Conservation (phyloP, 371 early-diverging fungal genomes). For the Coemansia sp. region DNA sequence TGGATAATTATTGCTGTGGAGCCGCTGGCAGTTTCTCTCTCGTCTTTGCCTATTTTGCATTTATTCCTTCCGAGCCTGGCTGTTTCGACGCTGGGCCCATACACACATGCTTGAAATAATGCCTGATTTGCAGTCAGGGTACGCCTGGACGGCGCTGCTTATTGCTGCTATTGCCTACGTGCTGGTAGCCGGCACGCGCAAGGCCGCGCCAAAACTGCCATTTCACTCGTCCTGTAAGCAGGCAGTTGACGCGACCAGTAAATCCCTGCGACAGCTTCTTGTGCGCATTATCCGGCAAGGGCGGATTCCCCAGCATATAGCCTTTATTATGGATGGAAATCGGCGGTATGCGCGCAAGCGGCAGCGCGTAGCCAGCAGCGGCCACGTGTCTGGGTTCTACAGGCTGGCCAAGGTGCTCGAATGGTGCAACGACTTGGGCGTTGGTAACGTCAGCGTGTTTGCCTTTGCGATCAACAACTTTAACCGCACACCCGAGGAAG, state of each 20-base stretch:
- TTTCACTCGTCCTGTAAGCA: conserved; percentile 11
- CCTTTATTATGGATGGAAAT: conserved; percentile 99
- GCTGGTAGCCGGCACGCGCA: conserved; percentile 10
- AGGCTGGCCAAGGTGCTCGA: conserved; percentile 77
- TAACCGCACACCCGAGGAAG: conserved; percentile 76
- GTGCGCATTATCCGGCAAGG: conserved; percentile 66
- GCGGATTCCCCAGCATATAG: conserved; percentile 91
- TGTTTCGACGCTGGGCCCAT: no score
- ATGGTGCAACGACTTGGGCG: conserved; percentile 81
- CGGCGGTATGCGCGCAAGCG: conserved; percentile 82
- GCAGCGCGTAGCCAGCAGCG: conserved; percentile 60
- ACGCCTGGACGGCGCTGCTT: neutral
- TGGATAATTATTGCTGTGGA: no score
- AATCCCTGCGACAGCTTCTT: conserved; percentile 13
- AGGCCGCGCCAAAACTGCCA: conserved; percentile 1
- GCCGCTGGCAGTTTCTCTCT: no score
- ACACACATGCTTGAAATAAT: no score
- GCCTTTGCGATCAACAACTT: conserved; percentile 99
- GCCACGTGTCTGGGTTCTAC: conserved; percentile 85
- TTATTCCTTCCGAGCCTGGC: no score
- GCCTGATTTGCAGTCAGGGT: conserved; percentile 5
- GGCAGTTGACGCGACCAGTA: neutral
- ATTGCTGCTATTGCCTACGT: conserved; percentile 3
- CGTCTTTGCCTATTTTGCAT: no score
- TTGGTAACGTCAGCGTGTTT: conserved; percentile 92